Percentiles rank a stretch among this genome's conserved stretches.
phyloP scores from a whole-genome alignment of 2,329 filamentous ascomycete species.

The Boeremia exigua region DNA sequence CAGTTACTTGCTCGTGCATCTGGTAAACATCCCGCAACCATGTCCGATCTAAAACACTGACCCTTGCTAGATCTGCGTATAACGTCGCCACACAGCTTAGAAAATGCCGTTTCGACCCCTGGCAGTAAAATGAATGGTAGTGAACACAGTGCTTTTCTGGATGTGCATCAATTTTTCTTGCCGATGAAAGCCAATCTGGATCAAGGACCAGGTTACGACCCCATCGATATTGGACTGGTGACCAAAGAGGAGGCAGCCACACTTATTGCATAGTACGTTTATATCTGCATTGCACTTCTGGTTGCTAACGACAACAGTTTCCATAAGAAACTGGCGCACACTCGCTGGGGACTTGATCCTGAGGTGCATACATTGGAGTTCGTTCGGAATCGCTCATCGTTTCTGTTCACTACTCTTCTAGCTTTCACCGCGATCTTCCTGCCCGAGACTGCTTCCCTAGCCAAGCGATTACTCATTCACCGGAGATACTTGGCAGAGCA shows the following conservation, averaged over 20 bases:
- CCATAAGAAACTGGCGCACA: constrained; percentile 73
- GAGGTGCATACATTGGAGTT: constrained; percentile 69
- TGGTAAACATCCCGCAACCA: background rate
- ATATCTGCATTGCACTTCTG: background rate
- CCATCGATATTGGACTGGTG: constrained; percentile 72
- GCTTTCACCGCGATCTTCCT: constrained; percentile 72
- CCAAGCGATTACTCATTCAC: constrained; percentile 69
- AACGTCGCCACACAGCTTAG: constrained; percentile 46
- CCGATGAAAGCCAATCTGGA: constrained; percentile 69
- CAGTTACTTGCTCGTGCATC: constrained; percentile 76
- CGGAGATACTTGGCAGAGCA: constrained; percentile 67
- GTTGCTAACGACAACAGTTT: constrained; percentile 57
- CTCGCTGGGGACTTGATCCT: constrained; percentile 75
- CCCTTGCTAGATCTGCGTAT: constrained; percentile 60
- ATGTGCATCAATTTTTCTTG: constrained; percentile 70
- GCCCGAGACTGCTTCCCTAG: constrained; percentile 67
- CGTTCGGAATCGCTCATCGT: constrained; percentile 70
- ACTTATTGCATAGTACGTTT: constrained; percentile 69
- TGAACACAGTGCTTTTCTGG: constrained; percentile 51
- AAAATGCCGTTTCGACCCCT: constrained; percentile 35
- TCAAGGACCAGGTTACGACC: constrained; percentile 68
- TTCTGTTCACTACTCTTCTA: constrained; percentile 74
- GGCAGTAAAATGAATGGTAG: constrained; percentile 35
- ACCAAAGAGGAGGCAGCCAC: constrained; percentile 68
- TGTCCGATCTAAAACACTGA: background rate